Evolutionary conservation across 2,329 filamentous ascomycete species (phyloP).

Genomic region (Mycosphaerella sp.): DNA sequence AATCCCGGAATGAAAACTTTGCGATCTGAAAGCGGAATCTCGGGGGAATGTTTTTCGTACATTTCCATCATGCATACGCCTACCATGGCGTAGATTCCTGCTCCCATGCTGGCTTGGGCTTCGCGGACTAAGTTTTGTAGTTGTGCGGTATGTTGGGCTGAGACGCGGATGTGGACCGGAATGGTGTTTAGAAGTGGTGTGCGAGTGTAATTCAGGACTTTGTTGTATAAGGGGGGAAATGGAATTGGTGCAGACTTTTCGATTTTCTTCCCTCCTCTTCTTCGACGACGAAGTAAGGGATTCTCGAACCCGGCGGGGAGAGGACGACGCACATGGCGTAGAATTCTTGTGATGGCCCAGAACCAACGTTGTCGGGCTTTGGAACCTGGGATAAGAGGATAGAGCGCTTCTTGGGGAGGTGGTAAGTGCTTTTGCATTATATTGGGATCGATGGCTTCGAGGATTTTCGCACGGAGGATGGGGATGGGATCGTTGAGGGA

Average conservation of each 20-base stretch:
- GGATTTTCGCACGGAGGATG: conserved; percentile 24
- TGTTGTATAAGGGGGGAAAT: conserved; percentile 31
- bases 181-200: conserved; percentile 37
- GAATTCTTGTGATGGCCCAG: conserved; percentile 42
- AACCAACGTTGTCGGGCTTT: conserved; percentile 41
- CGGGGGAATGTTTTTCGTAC: conserved; percentile 26
- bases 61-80: conserved; percentile 44
- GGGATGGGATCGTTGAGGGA: conserved; percentile 32
- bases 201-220: conserved; percentile 36
- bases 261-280: neutral
- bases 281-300: conserved; percentile 33
- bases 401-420: conserved; percentile 43
- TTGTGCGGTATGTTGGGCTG: conserved; percentile 29
- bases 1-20: conserved; percentile 41
- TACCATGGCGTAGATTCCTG: conserved; percentile 42
- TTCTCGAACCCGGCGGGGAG: conserved; percentile 39
- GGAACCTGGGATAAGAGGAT: conserved; percentile 36
- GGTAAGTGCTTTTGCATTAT: conserved; percentile 34
- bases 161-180: conserved; percentile 32
- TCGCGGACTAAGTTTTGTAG: conserved; percentile 37
- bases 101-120: conserved; percentile 36
- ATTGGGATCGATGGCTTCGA: conserved; percentile 14
- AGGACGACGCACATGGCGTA: conserved; percentile 39
- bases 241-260: neutral
- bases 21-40: no score